Evolutionary conservation across 148 eudicot genomes (phyloP), one percentile per base, ranked within the genome.

Genomic region (Silene latifolia): DNA sequence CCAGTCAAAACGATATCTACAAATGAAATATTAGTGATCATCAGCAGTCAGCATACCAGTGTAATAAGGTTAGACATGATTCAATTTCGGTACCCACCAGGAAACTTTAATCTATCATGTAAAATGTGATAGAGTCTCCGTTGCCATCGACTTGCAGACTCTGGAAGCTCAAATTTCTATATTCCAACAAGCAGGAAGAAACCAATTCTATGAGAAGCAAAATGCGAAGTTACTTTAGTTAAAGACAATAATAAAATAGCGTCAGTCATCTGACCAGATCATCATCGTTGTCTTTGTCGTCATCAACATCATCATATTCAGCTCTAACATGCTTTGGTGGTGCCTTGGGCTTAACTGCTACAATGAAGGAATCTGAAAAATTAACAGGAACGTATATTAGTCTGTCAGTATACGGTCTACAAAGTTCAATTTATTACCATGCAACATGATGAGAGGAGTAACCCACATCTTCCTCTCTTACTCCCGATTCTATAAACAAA

Each of bases 1-100:
- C 83, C 93, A 66, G 91, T 85, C 97, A 96, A 83, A 64, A 89
- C 59, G 81, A 96, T 83, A 86, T 96, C 99, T 96, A 77, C 74
- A 72, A 66, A 80, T 53, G 73, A 71, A 81, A 47, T 75, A 72
- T 18, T 46, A 72, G 51, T 24, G 12, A 21, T 42, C 70, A 77
- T 82, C 61, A 85, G 83, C 62, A 74, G 13, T 48, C 54, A 51
- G 56, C 14, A 9, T 56, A 76, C 9, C 42, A 47, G 68, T 48
- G 27, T 3, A 25, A 39, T 39, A 69, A 42, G 61, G 25, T 63
- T 5, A 46, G 13, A 42, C 3, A 12, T 39, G n/a, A 42, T 21
- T 67, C 67, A 79, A 69, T 48, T 53, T 18, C 61, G 70, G 72
- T 58, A 64, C 89, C 83, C 78, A 91, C 98, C 97, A 44, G 98